Percentiles rank a stretch among this genome's conserved stretches.
These are phyloP conservation scores for Dentiscutata heterogama DNA, from an alignment of 371 early-diverging fungal genomes.

Conservation along the genomic window DNA sequence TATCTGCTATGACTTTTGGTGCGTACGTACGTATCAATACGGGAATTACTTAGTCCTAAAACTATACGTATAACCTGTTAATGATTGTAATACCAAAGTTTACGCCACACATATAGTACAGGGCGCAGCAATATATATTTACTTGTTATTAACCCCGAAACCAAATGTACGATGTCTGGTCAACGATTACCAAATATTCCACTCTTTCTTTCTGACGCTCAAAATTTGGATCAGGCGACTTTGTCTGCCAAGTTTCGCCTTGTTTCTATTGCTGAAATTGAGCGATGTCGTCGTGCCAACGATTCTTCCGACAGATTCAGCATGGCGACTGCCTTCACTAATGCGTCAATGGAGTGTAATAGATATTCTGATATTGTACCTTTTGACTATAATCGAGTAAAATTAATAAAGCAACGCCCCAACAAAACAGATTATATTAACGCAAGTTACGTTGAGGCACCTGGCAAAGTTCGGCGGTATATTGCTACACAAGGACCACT, in stretches of 20 bases:
- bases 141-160: too few species aligned
- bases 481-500: conserved; percentile 96
- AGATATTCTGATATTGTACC: conserved; percentile 68
- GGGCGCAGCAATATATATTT: too few species aligned
- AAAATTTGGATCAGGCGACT: conserved; percentile 7
- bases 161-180: neutral
- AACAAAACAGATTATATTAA: conserved; percentile 81
- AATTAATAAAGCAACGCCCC: conserved; percentile 48
- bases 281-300: neutral
- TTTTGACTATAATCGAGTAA: conserved; percentile 65
- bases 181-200: conserved; percentile 27
- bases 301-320: neutral
- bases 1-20: too few species aligned
- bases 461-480: conserved; percentile 62
- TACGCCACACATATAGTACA: too few species aligned
- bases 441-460: conserved; percentile 70
- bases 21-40: too few species aligned
- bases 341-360: conserved; percentile 46
- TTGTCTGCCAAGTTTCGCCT: conserved; percentile 1
- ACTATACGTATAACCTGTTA: too few species aligned
- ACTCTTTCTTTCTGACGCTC: conserved; percentile 18
- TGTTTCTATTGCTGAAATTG: neutral
- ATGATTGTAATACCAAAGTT: too few species aligned
- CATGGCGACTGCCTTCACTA: neutral
- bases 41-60: too few species aligned